Conservation (phyloP, 129 eudicot species). For the Sambucus nigra region DNA sequence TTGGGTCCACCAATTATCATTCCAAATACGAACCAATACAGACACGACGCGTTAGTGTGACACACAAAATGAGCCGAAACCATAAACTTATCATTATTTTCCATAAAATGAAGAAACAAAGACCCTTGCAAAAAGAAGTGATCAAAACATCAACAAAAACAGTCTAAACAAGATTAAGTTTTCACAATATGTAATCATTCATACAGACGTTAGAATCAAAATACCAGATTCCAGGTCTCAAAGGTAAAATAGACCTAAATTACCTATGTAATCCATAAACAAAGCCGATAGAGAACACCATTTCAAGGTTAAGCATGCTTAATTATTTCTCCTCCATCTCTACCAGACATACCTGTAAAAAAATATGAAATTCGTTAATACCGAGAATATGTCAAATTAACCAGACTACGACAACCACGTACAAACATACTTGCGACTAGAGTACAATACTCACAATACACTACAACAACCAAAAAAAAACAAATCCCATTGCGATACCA, state of each 20-base stretch:
- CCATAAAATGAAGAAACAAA: not conserved
- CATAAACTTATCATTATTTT: too few relatives aligned
- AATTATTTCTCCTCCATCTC: constrained; percentile 9
- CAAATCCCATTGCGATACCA: too few relatives aligned
- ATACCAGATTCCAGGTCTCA: constrained; percentile 10
- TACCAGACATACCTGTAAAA: constrained; percentile 28
- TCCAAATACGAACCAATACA: too few relatives aligned
- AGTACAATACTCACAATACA: not conserved
- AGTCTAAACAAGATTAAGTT: not conserved
- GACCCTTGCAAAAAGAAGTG: not conserved
- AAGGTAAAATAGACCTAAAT: constrained; percentile 15
- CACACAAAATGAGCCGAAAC: too few relatives aligned
- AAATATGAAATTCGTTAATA: not conserved
- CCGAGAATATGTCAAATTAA: too few relatives aligned
- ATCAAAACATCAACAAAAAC: not conserved
- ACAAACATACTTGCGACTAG: too few relatives aligned
- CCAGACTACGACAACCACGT: too few relatives aligned
- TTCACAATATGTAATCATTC: constrained; percentile 12
- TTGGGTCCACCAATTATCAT: too few relatives aligned
- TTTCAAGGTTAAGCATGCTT: constrained; percentile 22
- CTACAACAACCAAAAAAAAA: not conserved
- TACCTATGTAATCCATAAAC: constrained; percentile 17
- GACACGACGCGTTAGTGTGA: too few relatives aligned
- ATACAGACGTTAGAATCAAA: constrained; percentile 11
- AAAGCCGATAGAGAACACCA: constrained; percentile 15